A percentile compares a stretch with the other conserved stretches of the same genome.
Conservation (phyloP, 305 asterid genomes). For the Plantago coronopus region DNA sequence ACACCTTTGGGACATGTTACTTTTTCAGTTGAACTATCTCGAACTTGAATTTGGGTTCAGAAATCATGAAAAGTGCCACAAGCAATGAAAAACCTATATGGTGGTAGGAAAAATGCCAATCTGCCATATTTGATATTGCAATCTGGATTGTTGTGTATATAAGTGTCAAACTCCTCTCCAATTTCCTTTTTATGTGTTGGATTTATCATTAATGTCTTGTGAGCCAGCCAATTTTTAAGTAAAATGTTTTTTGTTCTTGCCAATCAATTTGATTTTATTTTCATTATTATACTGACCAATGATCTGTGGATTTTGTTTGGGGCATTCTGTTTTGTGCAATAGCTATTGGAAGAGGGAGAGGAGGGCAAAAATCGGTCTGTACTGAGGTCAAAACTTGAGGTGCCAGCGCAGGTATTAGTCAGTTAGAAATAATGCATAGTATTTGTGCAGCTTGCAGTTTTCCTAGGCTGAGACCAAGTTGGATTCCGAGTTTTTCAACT, state of each 20-base stretch:
- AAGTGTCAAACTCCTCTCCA: not conserved
- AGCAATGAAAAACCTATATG: not conserved
- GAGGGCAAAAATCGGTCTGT: slow-evolving; percentile 74
- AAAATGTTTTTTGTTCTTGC: slow-evolving; percentile 12
- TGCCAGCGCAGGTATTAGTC: slow-evolving; percentile 96
- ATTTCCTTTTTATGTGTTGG: too few relatives aligned
- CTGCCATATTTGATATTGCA: too few relatives aligned
- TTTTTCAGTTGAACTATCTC: not conserved
- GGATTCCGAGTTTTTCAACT: not conserved
- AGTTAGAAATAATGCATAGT: not conserved
- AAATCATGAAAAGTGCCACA: not conserved
- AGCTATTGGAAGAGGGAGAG: slow-evolving; percentile 97
- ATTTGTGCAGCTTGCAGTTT: not conserved
- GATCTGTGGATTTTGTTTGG: slow-evolving; percentile 21
- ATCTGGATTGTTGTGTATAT: not conserved
- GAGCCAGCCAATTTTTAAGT: not conserved
- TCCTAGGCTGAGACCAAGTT: not conserved
- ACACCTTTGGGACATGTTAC: not conserved
- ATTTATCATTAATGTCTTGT: slow-evolving; percentile 5
- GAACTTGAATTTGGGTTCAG: not conserved
- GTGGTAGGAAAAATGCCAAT: not conserved
- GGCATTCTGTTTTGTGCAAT: slow-evolving; percentile 25
- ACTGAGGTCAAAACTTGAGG: slow-evolving; percentile 88
- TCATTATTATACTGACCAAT: slow-evolving; percentile 16
- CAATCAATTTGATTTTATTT: slow-evolving; percentile 5